Evolutionary conservation across 768 basidiomycete species (phyloP).

Genomic region (Mycena maculata): DNA sequence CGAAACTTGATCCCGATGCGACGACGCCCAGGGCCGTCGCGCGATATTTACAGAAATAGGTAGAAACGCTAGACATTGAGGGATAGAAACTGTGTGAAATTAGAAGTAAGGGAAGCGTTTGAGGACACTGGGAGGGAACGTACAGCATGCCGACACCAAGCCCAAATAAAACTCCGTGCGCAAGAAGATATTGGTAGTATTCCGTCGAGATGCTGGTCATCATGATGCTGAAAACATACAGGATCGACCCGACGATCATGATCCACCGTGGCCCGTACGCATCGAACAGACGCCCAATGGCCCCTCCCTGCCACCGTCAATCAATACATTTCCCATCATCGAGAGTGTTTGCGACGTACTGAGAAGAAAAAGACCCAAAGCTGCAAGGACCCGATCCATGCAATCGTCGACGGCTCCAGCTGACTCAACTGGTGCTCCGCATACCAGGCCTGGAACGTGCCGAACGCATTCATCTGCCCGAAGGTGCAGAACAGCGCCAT

Average conservation of each 20-base stretch:
- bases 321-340: background rate
- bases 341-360: slow-evolving; percentile 49
- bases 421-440: slow-evolving; percentile 65
- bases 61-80: slow-evolving; percentile 72
- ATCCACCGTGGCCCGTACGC: slow-evolving; percentile 66
- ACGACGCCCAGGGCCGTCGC: slow-evolving; percentile 80
- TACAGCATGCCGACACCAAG: slow-evolving; percentile 74
- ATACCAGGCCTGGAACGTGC: slow-evolving; percentile 80
- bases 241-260: slow-evolving; percentile 61
- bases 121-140: slow-evolving; percentile 40
- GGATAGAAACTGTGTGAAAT: slow-evolving; percentile 70
- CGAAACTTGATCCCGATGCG: slow-evolving; percentile 75
- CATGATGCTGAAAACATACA: slow-evolving; percentile 65
- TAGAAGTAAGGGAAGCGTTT: slow-evolving; percentile 23
- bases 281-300: slow-evolving; percentile 71
- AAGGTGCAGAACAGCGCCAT: slow-evolving; percentile 76
- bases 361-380: slow-evolving; percentile 78
- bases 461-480: slow-evolving; percentile 79
- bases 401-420: slow-evolving; percentile 65
- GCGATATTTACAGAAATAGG: slow-evolving; percentile 71
- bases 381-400: slow-evolving; percentile 79
- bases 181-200: slow-evolving; percentile 71
- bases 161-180: slow-evolving; percentile 75
- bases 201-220: slow-evolving; percentile 67
- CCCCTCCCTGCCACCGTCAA: slow-evolving; percentile 59